Conservation (phyloP, 805 yeast genomes). For the Kuraishia borneana region DNA sequence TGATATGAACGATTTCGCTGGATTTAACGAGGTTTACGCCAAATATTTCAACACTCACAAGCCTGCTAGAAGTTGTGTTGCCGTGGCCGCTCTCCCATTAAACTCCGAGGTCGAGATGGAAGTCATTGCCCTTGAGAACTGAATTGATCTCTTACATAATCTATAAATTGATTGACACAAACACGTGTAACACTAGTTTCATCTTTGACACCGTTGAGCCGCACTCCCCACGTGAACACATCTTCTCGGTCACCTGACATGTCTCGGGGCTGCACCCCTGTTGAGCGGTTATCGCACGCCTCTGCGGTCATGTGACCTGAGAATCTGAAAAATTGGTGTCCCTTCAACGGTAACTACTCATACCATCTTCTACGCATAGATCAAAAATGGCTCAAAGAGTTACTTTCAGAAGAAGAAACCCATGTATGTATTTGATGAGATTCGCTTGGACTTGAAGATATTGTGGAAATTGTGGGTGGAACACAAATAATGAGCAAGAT, state of each 20-base stretch:
- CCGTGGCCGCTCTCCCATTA: conserved; percentile 84
- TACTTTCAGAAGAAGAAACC: conserved; percentile 98
- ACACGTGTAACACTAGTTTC: not conserved
- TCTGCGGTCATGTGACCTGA: not conserved
- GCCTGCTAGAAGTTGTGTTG: conserved; percentile 98
- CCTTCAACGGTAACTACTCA: not conserved
- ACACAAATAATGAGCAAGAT: not conserved
- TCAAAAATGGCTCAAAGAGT: conserved; percentile 96
- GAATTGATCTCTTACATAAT: not conserved
- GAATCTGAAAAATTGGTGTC: not conserved
- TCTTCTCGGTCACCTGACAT: too few species aligned
- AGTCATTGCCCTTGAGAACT: conserved; percentile 72
- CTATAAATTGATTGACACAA: too few species aligned
- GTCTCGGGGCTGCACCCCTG: too few species aligned
- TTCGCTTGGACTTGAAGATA: not conserved
- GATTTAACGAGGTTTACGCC: conserved; percentile 77
- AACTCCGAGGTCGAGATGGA: conserved; percentile 86
- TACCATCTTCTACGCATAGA: conserved; percentile 1
- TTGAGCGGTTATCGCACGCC: too few species aligned
- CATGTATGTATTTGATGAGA: conserved; percentile 64
- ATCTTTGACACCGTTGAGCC: not conserved
- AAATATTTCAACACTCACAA: conserved; percentile 66
- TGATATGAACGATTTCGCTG: conserved; percentile 79
- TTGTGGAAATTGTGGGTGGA: not conserved
- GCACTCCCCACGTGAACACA: too few species aligned